phyloP scores from a whole-genome alignment of 2,329 filamentous ascomycete genomes.

The Chrysosporium queenslandicum region DNA sequence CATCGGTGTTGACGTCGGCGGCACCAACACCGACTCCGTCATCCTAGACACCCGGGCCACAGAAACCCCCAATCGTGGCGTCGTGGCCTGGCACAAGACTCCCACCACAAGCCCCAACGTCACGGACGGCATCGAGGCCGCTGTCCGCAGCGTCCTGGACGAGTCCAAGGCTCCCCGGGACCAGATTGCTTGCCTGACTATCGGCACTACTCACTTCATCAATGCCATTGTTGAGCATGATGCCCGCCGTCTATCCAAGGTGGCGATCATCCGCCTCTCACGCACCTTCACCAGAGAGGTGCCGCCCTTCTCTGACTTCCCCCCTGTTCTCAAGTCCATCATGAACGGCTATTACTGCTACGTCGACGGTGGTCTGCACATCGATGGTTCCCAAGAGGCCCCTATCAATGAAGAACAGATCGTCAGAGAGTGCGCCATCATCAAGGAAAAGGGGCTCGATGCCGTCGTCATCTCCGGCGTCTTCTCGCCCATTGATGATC shows the following conservation, averaged over 20 bases:
- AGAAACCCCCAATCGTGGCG: slow-evolving; percentile 21
- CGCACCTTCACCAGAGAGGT: slow-evolving; percentile 41
- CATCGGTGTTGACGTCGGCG: slow-evolving; percentile 32
- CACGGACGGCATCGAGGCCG: slow-evolving; percentile 34
- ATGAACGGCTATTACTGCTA: slow-evolving; percentile 40
- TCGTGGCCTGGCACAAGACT: slow-evolving; percentile 30
- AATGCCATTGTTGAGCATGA: slow-evolving; percentile 45
- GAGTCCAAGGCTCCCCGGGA: slow-evolving; percentile 26
- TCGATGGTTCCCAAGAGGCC: slow-evolving; percentile 36
- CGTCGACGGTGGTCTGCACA: slow-evolving; percentile 43
- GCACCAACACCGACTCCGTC: slow-evolving; percentile 32
- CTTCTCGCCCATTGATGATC: slow-evolving; percentile 49
- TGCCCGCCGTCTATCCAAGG: slow-evolving; percentile 40
- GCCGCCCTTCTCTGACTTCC: slow-evolving; percentile 44
- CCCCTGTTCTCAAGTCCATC: slow-evolving; percentile 36
- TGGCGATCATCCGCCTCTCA: slow-evolving; percentile 45
- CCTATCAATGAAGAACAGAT: slow-evolving; percentile 39
- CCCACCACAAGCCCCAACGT: slow-evolving; percentile 35
- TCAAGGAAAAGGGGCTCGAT: slow-evolving; percentile 36
- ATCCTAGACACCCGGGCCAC: slow-evolving; percentile 24
- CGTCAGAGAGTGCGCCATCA: slow-evolving; percentile 35
- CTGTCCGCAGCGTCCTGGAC: slow-evolving; percentile 30
- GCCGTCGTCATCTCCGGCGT: slow-evolving; percentile 48
- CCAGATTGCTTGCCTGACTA: slow-evolving; percentile 38
- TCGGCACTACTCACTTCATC: slow-evolving; percentile 46